Conservation (phyloP, 164 flowering plant genomes). For the Pachysandra terminalis region DNA sequence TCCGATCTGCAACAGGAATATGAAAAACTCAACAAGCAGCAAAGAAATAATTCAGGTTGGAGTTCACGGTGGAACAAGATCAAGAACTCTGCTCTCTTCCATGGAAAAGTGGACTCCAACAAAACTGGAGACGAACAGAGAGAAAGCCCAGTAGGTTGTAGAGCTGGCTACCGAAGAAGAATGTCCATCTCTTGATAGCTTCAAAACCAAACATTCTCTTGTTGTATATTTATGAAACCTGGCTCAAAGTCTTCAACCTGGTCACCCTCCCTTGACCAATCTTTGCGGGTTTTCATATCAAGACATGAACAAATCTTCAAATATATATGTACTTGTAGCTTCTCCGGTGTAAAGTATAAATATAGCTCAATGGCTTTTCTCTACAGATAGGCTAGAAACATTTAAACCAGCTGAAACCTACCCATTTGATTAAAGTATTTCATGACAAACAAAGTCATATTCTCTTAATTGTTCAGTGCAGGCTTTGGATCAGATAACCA, state of each 20-base stretch:
- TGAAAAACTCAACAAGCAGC: conserved; percentile 38
- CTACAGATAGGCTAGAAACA: too few relatives aligned
- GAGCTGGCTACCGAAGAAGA: conserved; percentile 29
- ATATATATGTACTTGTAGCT: background rate
- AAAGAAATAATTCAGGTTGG: conserved; percentile 39
- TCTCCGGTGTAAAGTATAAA: background rate
- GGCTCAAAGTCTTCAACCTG: background rate
- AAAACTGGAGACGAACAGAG: conserved; percentile 24
- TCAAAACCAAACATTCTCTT: background rate
- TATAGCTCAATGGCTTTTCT: too few relatives aligned
- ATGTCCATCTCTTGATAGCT: conserved; percentile 33
- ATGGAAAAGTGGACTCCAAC: conserved; percentile 25
- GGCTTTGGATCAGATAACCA: too few relatives aligned
- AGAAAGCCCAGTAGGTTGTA: conserved; percentile 8
- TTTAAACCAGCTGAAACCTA: too few relatives aligned
- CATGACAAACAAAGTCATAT: too few relatives aligned
- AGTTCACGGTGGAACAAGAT: conserved; percentile 55
- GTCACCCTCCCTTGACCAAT: background rate
- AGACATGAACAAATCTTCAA: background rate
- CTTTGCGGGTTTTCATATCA: too few relatives aligned
- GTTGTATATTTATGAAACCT: background rate
- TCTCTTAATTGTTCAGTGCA: too few relatives aligned
- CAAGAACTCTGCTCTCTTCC: conserved; percentile 41
- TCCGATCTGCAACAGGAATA: conserved; percentile 52
- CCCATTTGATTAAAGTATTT: too few relatives aligned